phyloP scores from a whole-genome alignment of 306 rosid genomes.

The Casuarina equisetifolia region DNA sequence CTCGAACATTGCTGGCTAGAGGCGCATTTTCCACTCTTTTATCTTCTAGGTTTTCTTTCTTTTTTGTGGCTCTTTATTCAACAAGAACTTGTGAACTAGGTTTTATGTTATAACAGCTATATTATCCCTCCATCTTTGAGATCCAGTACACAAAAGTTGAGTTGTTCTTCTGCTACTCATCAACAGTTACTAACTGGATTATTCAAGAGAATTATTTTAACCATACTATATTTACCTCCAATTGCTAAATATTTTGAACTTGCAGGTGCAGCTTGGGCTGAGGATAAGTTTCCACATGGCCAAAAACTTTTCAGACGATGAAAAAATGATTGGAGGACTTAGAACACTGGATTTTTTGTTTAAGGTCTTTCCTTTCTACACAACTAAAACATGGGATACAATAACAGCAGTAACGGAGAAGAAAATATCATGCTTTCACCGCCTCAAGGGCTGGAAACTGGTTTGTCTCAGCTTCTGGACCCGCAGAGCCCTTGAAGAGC shows the following conservation, averaged over 20 bases:
- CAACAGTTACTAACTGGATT: too few relatives aligned
- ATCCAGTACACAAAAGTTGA: too few relatives aligned
- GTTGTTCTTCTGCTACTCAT: too few relatives aligned
- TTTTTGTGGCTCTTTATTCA: too few relatives aligned
- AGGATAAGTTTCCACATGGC: not conserved
- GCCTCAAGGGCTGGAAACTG: slow-evolving; percentile 46
- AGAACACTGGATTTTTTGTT: not conserved
- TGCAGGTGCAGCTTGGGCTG: not conserved
- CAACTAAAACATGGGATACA: not conserved
- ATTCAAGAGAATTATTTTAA: too few relatives aligned
- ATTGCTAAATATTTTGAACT: not conserved
- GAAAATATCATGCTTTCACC: slow-evolving; percentile 27
- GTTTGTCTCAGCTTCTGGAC: slow-evolving; percentile 45
- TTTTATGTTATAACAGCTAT: too few relatives aligned
- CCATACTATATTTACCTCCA: not conserved
- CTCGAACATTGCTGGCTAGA: too few relatives aligned
- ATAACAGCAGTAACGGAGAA: slow-evolving; percentile 3
- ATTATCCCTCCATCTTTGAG: too few relatives aligned
- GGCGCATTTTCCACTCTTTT: too few relatives aligned
- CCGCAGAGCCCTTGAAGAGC: slow-evolving; percentile 72
- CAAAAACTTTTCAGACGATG: not conserved
- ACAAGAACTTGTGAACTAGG: too few relatives aligned
- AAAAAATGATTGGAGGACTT: not conserved
- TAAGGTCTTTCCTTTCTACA: not conserved
- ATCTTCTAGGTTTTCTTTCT: too few relatives aligned